Base-by-base conservation (phyloP, 768 basidiomycete genomes). In the Amanita rubescens region DNA sequence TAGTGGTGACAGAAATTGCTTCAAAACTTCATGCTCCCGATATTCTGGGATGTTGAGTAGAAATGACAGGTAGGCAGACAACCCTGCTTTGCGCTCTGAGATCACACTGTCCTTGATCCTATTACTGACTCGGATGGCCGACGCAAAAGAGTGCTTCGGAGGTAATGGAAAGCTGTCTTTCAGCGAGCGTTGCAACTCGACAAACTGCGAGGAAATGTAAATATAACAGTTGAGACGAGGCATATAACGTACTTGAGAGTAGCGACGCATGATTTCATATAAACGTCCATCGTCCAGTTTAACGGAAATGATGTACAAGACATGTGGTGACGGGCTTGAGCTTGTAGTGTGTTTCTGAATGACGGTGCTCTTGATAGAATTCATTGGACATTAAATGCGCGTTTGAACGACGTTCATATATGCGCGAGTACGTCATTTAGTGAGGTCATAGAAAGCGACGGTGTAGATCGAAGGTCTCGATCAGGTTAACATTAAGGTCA, bases 61-160 rank as follows among this genome's bases (percentile, higher is more conserved):
- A 46, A 66, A 63, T 32, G 63, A 63, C 30, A 80, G 64, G 56
- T 79, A 80, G 12, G 66, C 60, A 14, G 69, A 64, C 2, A 80
- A 61, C 3, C 77, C 78, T 5, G 64, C 62, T 62, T 79, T 81
- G 56, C 80, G 74, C 60, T 78, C 77, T 0, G 70, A 62, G 49
- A 81, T 78, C 34, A 80, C 73, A 10, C 67, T 54, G 56, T 81
- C 77, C 59, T 80, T 75, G 14, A 75, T 66, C 78, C 80, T 80
- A 2, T 76, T 75, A 1, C 73, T 74, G 0, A 78, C 78, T 17
- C 78, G 52, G 58, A 80, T 76, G 1, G 69, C 70, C 8, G 74
- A 78, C n/a, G 65, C 63, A 5, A 80, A 63, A 19, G 75, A 65
- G n/a, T 75, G 74, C 64, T 78, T 80, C 3, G 79, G 76, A 10